phyloP scores from a whole-genome alignment of 495 filamentous ascomycete genomes.

The Penicillium atrosanguineum region DNA sequence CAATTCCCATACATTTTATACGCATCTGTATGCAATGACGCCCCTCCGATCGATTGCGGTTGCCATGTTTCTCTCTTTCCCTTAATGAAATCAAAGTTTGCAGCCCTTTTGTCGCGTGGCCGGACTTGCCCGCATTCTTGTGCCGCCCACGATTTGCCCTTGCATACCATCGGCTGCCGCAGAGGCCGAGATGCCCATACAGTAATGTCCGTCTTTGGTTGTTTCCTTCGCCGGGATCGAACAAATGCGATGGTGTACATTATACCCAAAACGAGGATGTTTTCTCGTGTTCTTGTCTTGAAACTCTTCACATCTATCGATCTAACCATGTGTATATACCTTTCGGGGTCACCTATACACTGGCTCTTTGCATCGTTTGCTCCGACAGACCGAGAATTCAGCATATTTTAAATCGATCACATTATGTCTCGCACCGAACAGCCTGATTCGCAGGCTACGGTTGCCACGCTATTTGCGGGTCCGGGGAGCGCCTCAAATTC shows the following conservation, averaged over 20 bases:
- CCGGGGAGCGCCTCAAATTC: conserved; percentile 35
- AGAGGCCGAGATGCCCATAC: conserved; percentile 12
- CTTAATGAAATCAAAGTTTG: not conserved
- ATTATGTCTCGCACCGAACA: conserved; percentile 21
- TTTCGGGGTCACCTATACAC: conserved; percentile 1
- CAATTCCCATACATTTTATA: not conserved
- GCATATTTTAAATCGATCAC: conserved; percentile 2
- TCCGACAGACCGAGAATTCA: not conserved
- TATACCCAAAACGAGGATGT: conserved; percentile 1
- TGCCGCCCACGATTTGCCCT: conserved; percentile 21
- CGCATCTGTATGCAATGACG: not conserved
- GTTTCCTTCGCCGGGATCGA: conserved; percentile 8
- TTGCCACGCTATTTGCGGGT: conserved; percentile 41
- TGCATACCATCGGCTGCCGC: conserved; percentile 18
- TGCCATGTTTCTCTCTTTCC: conserved; percentile 6
- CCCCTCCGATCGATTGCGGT: conserved; percentile 1
- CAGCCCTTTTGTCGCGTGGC: conserved; percentile 21
- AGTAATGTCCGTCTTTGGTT: conserved; percentile 2
- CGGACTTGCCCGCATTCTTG: conserved; percentile 20
- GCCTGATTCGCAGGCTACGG: conserved; percentile 28
- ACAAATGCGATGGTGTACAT: not conserved
- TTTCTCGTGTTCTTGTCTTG: not conserved
- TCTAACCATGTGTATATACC: conserved; percentile 8
- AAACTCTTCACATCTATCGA: not conserved
- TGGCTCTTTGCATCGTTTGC: not conserved